Percentiles rank a stretch among this genome's conserved stretches.
These are phyloP conservation scores for Curvularia eragrostidis DNA, from an alignment of 2,329 filamentous ascomycete genomes.

Conservation along the genomic window DNA sequence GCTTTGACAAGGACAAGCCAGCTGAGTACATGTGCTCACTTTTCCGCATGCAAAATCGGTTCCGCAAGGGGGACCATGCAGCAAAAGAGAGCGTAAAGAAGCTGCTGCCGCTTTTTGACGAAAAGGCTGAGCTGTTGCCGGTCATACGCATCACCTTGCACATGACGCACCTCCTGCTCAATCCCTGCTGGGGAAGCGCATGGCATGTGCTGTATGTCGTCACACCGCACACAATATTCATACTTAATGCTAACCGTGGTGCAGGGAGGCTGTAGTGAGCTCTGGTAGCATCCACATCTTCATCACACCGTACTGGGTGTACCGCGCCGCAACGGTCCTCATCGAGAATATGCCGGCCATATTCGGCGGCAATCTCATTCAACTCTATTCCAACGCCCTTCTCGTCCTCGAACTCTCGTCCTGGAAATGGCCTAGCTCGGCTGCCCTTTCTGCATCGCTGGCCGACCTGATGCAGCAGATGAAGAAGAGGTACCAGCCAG, in stretches of 20 bases:
- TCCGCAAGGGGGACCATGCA: slow-evolving; percentile 39
- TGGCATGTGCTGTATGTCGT: slow-evolving; percentile 33
- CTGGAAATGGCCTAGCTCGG: slow-evolving; percentile 46
- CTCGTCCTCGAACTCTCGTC: slow-evolving; percentile 44
- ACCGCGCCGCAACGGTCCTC: slow-evolving; percentile 41
- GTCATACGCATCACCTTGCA: slow-evolving; percentile 40
- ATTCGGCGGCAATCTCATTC: slow-evolving; percentile 41
- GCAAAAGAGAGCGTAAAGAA: slow-evolving; percentile 31
- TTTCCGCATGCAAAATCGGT: slow-evolving; percentile 46
- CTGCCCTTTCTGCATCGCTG: slow-evolving; percentile 36
- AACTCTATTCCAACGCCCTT: slow-evolving; percentile 46
- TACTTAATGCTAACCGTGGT: slow-evolving; percentile 8
- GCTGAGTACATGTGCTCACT: slow-evolving; percentile 45
- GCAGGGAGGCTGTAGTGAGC: slow-evolving; percentile 42
- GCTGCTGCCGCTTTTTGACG: slow-evolving; percentile 37
- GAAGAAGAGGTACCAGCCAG: slow-evolving; percentile 38
- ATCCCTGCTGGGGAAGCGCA: slow-evolving; percentile 43
- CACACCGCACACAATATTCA: no score
- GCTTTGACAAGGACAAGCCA: slow-evolving; percentile 37
- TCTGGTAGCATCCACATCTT: slow-evolving; percentile 42
- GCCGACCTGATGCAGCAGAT: slow-evolving; percentile 43
- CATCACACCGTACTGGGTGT: slow-evolving; percentile 47
- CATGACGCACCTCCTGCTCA: slow-evolving; percentile 43
- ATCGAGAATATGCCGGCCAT: slow-evolving; percentile 43
- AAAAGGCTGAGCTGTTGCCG: slow-evolving; percentile 33